A percentile compares a stretch with the other conserved stretches of the same genome.
Evolutionary conservation across 106 monocot species (phyloP).

Genomic region (Gastrodia elata): DNA sequence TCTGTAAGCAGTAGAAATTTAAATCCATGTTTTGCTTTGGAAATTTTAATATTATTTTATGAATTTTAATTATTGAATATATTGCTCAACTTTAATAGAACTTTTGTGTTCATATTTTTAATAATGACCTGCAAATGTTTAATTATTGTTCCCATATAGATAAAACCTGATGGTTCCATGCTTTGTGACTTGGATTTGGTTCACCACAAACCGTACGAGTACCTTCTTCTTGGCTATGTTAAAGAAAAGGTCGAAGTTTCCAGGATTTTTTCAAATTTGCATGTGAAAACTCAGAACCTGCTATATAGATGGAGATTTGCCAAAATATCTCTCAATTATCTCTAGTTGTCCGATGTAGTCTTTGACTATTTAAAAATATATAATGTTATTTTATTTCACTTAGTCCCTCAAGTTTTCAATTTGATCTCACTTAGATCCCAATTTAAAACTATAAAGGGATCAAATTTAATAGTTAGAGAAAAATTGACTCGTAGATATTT

Average conservation of each 20-base stretch:
- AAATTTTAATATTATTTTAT: conserved; percentile 2
- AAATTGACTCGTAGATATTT: no score
- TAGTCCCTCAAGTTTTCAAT: no score
- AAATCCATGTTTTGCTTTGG: neutral
- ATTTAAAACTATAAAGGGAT: no score
- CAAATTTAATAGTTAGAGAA: no score
- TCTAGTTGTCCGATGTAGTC: no score
- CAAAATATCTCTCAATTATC: no score
- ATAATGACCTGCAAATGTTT: neutral
- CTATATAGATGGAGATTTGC: no score
- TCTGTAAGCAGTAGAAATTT: neutral
- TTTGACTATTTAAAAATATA: no score
- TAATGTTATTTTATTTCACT: no score
- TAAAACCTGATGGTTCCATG: conserved; percentile 74
- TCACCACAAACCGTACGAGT: conserved; percentile 95
- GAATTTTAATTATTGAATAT: neutral
- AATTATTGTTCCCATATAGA: conserved; percentile 20
- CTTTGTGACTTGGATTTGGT: conserved; percentile 77
- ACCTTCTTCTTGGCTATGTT: conserved; percentile 70
- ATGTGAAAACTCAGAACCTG: neutral
- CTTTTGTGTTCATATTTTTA: neutral
- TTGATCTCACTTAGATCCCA: no score
- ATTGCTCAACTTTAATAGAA: neutral
- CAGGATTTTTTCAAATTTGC: neutral
- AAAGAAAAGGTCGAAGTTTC: conserved; percentile 37